Evolutionary conservation across 2,329 filamentous ascomycete species (phyloP).

Genomic region (Penicillium decumbens): DNA sequence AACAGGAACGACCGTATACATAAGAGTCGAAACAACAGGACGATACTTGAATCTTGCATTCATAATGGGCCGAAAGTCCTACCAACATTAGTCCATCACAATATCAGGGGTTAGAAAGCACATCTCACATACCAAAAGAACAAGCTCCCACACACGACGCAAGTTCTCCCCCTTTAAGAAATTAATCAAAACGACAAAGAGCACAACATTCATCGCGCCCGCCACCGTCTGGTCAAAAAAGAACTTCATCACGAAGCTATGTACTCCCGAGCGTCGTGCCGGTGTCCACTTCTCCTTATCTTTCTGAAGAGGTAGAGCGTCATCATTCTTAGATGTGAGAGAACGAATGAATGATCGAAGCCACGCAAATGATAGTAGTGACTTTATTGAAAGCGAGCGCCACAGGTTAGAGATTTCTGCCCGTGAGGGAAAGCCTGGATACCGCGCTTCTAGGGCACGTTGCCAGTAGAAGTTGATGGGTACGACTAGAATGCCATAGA

Average conservation of each 20-base stretch:
- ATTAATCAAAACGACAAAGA: constrained; percentile 55
- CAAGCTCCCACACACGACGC: constrained; percentile 25
- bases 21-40: constrained; percentile 64
- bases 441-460: constrained; percentile 67
- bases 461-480: constrained; percentile 89
- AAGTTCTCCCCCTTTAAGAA: constrained; percentile 34
- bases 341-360: constrained; percentile 11
- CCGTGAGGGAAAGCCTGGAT: constrained; percentile 58
- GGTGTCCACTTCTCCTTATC: constrained; percentile 20
- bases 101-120: background rate
- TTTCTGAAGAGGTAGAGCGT: constrained; percentile 16
- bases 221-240: constrained; percentile 55
- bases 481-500: constrained; percentile 67
- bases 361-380: constrained; percentile 9
- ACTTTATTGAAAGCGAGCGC: constrained; percentile 7
- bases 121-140: constrained; percentile 30
- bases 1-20: constrained; percentile 68
- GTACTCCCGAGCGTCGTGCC: constrained; percentile 42
- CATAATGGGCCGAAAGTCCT: constrained; percentile 62
- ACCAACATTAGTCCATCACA: background rate
- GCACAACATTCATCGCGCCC: constrained; percentile 52
- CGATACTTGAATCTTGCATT: constrained; percentile 68
- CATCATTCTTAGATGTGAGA: background rate
- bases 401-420: constrained; percentile 17
- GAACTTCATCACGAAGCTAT: constrained; percentile 50